Percentiles rank a stretch among this genome's conserved stretches.
Evolutionary conservation across 306 rosid species (phyloP).

Genomic region (Alnus glutinosa): DNA sequence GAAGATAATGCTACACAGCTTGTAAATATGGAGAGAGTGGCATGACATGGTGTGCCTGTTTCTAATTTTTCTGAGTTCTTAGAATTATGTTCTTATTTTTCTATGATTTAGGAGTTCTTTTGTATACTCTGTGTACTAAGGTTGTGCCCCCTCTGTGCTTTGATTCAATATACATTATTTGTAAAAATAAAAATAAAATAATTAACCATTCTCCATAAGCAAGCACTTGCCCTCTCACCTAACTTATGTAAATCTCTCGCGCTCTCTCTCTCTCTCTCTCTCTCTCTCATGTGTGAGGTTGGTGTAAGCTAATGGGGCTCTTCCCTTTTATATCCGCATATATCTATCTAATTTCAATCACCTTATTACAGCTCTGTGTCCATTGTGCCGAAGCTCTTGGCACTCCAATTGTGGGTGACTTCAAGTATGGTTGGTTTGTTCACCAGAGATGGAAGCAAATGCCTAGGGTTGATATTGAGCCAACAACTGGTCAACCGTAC

Average conservation of each 20-base stretch:
- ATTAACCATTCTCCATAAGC: not conserved
- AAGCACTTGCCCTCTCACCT: not conserved
- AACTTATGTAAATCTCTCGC: not conserved
- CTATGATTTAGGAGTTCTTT: no score
- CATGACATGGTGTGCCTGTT: no score
- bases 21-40: no score
- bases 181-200: no score
- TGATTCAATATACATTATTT: no score
- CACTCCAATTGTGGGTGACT: constrained; percentile 94
- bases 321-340: not conserved
- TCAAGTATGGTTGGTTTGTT: constrained; percentile 90
- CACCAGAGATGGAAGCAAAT: constrained; percentile 86
- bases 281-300: not conserved
- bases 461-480: constrained; percentile 72
- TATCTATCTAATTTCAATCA: constrained; percentile 1
- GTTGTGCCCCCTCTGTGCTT: no score
- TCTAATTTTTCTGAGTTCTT: no score
- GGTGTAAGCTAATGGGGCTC: not conserved
- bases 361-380: constrained; percentile 70
- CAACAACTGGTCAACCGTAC: constrained; percentile 66
- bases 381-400: constrained; percentile 99
- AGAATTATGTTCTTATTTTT: no score
- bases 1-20: no score
- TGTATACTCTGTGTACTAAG: no score
- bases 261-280: not conserved